Evolutionary conservation across 805 yeast species (phyloP).

Genomic region (Cyberlindnera japonica): DNA sequence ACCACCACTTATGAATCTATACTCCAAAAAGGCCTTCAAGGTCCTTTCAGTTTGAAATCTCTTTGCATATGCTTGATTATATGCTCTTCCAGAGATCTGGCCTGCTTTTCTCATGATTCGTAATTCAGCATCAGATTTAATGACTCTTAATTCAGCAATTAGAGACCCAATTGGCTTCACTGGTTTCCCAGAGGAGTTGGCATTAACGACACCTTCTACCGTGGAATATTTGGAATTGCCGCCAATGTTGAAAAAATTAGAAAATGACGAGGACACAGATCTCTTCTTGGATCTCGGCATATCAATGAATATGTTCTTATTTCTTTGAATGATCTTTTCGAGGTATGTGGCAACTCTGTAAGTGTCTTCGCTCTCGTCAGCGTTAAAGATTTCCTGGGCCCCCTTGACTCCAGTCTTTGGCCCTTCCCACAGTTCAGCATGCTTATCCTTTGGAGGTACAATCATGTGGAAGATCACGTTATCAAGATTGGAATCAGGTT

Average conservation of each 20-base stretch:
- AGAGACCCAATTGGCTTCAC: constrained; percentile 41
- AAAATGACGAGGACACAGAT: constrained; percentile 22
- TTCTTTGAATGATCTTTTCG: constrained; percentile 43
- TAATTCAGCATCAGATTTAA: constrained; percentile 77
- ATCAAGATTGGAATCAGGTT: constrained; percentile 47
- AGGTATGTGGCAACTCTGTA: constrained; percentile 42
- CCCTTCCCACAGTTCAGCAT: constrained; percentile 93
- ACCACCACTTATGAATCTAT: constrained; percentile 79
- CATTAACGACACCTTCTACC: constrained; percentile 27
- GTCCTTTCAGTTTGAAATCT: constrained; percentile 71
- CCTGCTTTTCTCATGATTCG: constrained; percentile 80
- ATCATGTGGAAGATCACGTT: constrained; percentile 68
- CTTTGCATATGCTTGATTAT: constrained; percentile 73
- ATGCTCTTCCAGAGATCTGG: constrained; percentile 76
- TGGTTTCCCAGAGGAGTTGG: constrained; percentile 30
- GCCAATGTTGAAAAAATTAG: constrained; percentile 29
- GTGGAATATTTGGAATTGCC: constrained; percentile 27
- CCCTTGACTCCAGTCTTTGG: constrained; percentile 83
- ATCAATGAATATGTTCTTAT: constrained; percentile 56
- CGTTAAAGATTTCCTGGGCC: constrained; percentile 79
- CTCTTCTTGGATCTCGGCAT: constrained; percentile 26
- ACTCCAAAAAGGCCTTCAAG: constrained; percentile 75
- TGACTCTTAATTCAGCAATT: constrained; percentile 50
- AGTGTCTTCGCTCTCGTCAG: constrained; percentile 64
- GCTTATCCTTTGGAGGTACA: constrained; percentile 78